Base-by-base conservation (phyloP, 2,329 filamentous ascomycete species). In the Aspergillus japonicus region DNA sequence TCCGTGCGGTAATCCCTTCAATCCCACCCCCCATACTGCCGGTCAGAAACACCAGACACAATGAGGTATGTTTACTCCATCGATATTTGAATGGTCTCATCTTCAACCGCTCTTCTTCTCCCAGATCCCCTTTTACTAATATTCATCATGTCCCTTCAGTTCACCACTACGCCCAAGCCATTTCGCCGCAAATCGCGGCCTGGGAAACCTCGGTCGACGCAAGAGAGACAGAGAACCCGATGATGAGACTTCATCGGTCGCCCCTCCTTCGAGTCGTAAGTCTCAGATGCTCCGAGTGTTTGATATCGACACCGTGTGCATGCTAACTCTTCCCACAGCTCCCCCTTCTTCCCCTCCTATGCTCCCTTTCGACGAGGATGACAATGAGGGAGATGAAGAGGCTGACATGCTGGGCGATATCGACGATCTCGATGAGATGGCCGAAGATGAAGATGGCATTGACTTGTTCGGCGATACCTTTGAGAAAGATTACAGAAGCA, bases 111-210 rank as follows among this genome's bases (percentile, higher is more conserved):
- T 35, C 24, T 6, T 16, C 57, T 58, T 35, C 21, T 48, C 31
- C 59, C 47, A 51, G 47, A 10, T 12, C 47, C 35, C 16, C 11
- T 16, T 33, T 56, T 6, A 23, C 21, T 50, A 48, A 57, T 53
- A 33, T 8, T 29, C 26, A 60, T 21, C 26, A 42, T 56, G 3
- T 56, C 26, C 58, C 19, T 51, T 24, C 72, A 96, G 91, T 82
- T 96, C 92, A 75, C 92, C 93, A 74, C 83, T 96, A 62, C 88
- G 89, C 76, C 84, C 87, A 68, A 92, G 88, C 78, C 89, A 90
- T 82, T 87, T 89, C 62, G 93, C 92, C 65, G 92, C 88, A 69
- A 96, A 96, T 78, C 87, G 91, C 67, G 91, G 91, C 56, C 75
- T 83, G 58, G 77, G 78, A 19, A 78, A 78, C 56, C 69, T 79